These are phyloP conservation scores for Gastrolobium villosum DNA, from an alignment of 306 rosid genomes.

Conservation along the genomic window DNA sequence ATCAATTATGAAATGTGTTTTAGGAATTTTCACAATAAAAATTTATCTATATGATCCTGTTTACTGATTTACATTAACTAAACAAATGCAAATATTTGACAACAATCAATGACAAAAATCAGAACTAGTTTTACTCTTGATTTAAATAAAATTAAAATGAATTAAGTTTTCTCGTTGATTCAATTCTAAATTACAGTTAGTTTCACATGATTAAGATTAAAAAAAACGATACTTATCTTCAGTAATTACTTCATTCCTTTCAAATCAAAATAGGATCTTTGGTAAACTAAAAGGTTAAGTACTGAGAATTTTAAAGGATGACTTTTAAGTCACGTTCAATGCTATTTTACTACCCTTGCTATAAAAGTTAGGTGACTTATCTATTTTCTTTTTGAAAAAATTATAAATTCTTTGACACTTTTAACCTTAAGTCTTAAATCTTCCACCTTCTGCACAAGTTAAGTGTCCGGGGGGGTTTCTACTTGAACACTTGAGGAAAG, in stretches of 20 bases:
- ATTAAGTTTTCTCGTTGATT: constrained; percentile 4
- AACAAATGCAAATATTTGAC: constrained; percentile 14
- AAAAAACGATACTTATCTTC: constrained; percentile 15
- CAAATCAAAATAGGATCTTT: constrained; percentile 33
- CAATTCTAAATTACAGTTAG: constrained; percentile 21
- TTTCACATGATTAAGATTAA: constrained; percentile 12
- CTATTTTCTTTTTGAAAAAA: constrained; percentile 4
- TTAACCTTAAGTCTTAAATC: not conserved
- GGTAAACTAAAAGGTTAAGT: constrained; percentile 19
- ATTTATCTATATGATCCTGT: constrained; percentile 15
- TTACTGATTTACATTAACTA: constrained; percentile 20
- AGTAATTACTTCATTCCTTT: constrained; percentile 10
- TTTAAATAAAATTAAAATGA: constrained; percentile 3
- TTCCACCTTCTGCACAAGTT: constrained; percentile 21
- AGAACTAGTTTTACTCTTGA: constrained; percentile 2
- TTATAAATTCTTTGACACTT: not conserved
- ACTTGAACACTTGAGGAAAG: constrained; percentile 21
- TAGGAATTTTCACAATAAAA: not conserved
- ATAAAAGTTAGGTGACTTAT: constrained; percentile 22
- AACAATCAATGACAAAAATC: constrained; percentile 5
- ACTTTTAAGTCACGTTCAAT: constrained; percentile 1
- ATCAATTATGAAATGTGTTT: constrained; percentile 12
- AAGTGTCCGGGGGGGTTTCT: not conserved
- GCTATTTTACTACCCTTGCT: constrained; percentile 4
- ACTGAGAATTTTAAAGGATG: constrained; percentile 17